These are phyloP conservation scores for Phytopythium vexans DNA, from an alignment of 352 stramenopile genomes.

Conservation along the genomic window DNA sequence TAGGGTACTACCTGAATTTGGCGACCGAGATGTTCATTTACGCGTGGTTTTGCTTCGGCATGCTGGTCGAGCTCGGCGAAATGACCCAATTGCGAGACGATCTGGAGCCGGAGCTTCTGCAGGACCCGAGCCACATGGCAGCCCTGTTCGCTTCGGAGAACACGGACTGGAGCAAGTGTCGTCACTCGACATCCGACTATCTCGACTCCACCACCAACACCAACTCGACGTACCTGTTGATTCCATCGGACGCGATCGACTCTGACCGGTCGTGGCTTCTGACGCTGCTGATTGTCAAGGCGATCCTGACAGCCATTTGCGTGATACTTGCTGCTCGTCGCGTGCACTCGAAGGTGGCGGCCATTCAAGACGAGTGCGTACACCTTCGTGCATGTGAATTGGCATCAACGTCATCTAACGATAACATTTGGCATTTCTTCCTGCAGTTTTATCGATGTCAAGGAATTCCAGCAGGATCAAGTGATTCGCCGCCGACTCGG, in stretches of 20 bases:
- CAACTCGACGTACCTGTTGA: constrained; percentile 19
- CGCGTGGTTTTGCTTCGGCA: constrained; percentile 54
- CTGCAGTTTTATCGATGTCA: constrained; percentile 63
- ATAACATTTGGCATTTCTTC: constrained; percentile 2
- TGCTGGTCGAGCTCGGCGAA: constrained; percentile 54
- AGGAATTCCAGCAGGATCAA: constrained; percentile 56
- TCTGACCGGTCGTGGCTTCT: constrained; percentile 52
- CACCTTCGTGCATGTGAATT: no score
- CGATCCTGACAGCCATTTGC: constrained; percentile 25
- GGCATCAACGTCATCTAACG: neutral
- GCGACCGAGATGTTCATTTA: constrained; percentile 42
- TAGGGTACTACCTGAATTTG: constrained; percentile 58
- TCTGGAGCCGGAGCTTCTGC: constrained; percentile 23
- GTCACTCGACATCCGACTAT: constrained; percentile 4
- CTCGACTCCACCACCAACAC: neutral
- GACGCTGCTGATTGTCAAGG: constrained; percentile 34
- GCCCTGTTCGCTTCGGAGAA: constrained; percentile 26
- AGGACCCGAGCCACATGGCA: constrained; percentile 25
- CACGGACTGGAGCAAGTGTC: constrained; percentile 23
- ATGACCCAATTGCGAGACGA: constrained; percentile 35
- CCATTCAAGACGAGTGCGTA: constrained; percentile 67
- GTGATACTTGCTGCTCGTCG: constrained; percentile 31
- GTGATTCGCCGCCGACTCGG: constrained; percentile 38
- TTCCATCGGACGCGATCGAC: constrained; percentile 27
- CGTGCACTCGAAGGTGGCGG: constrained; percentile 51